Conservation (phyloP, 495 filamentous ascomycete species). For the Talaromyces liani region DNA sequence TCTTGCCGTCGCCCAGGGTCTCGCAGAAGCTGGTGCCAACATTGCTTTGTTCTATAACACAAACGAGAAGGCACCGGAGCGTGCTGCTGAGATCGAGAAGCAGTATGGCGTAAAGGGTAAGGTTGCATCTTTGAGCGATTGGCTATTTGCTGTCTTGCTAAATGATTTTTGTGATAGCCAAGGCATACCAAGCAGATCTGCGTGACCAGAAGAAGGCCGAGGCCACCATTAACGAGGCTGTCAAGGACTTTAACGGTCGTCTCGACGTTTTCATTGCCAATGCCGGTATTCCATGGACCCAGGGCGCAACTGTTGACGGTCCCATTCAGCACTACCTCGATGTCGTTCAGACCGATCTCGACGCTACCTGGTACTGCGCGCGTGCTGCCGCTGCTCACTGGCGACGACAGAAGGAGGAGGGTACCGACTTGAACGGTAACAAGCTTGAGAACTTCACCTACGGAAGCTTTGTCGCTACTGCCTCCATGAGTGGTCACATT, state of each 20-base stretch:
- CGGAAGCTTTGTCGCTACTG: conserved; percentile 38
- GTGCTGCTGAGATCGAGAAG: conserved; percentile 65
- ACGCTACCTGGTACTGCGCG: conserved; percentile 78
- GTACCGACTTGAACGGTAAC: conserved; percentile 57
- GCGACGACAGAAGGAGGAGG: conserved; percentile 55
- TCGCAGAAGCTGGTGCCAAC: conserved; percentile 81
- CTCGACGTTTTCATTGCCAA: conserved; percentile 80
- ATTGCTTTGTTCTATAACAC: conserved; percentile 83
- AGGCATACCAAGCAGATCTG: conserved; percentile 68
- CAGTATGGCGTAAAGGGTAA: conserved; percentile 75
- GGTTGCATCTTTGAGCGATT: neutral
- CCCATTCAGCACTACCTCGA: conserved; percentile 56
- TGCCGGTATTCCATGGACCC: conserved; percentile 66
- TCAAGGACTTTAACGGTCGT: conserved; percentile 64
- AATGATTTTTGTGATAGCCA: conserved; percentile 40
- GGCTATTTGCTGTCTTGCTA: neutral
- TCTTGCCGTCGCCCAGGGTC: conserved; percentile 62
- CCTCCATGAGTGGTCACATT: conserved; percentile 32
- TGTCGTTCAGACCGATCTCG: conserved; percentile 68
- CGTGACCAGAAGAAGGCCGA: conserved; percentile 51
- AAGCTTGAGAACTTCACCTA: conserved; percentile 54
- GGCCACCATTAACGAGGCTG: conserved; percentile 46
- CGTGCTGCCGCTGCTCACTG: conserved; percentile 67
- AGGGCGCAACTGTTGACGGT: conserved; percentile 61
- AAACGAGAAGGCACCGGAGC: conserved; percentile 61